Percentiles rank a stretch among this genome's conserved stretches.
Conservation (phyloP, 2,329 filamentous ascomycete genomes). For the Hypoxylon sp. region DNA sequence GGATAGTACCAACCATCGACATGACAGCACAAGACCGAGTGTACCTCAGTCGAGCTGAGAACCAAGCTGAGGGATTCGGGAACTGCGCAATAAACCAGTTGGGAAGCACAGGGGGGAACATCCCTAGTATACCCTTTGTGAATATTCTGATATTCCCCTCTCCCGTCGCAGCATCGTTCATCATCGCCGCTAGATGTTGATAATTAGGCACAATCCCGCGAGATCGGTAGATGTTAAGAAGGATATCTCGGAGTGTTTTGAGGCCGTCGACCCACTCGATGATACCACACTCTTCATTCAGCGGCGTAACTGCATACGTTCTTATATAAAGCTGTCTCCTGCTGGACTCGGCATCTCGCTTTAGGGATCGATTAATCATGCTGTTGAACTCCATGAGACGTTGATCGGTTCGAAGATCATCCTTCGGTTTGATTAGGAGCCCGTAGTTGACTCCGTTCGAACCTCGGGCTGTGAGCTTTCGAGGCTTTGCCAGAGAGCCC, state of each 20-base stretch:
- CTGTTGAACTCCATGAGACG: slow-evolving; percentile 99
- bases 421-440: slow-evolving; percentile 96
- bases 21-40: slow-evolving; percentile 96
- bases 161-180: slow-evolving; percentile 73
- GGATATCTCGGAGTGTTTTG: slow-evolving; percentile 92
- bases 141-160: slow-evolving; percentile 78
- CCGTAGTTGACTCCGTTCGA: slow-evolving; percentile 92
- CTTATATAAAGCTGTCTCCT: slow-evolving; percentile 94
- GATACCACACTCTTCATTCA: slow-evolving; percentile 97
- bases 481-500: slow-evolving; percentile 91
- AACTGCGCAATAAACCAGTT: slow-evolving; percentile 98
- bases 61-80: slow-evolving; percentile 93
- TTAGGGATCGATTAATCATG: slow-evolving; percentile 96
- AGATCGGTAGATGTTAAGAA: slow-evolving; percentile 83
- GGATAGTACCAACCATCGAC: slow-evolving; percentile 98
- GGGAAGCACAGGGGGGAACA: slow-evolving; percentile 87
- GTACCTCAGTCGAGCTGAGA: slow-evolving; percentile 88
- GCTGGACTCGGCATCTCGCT: slow-evolving; percentile 91
- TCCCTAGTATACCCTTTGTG: slow-evolving; percentile 72
- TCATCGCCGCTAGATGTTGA: slow-evolving; percentile 71
- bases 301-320: slow-evolving; percentile 94
- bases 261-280: slow-evolving; percentile 99
- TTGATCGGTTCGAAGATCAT: slow-evolving; percentile 97
- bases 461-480: slow-evolving; percentile 88
- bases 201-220: slow-evolving; percentile 81